These are phyloP conservation scores for Ophiostoma ips DNA, from an alignment of 2,329 filamentous ascomycete species.

Conservation along the genomic window DNA sequence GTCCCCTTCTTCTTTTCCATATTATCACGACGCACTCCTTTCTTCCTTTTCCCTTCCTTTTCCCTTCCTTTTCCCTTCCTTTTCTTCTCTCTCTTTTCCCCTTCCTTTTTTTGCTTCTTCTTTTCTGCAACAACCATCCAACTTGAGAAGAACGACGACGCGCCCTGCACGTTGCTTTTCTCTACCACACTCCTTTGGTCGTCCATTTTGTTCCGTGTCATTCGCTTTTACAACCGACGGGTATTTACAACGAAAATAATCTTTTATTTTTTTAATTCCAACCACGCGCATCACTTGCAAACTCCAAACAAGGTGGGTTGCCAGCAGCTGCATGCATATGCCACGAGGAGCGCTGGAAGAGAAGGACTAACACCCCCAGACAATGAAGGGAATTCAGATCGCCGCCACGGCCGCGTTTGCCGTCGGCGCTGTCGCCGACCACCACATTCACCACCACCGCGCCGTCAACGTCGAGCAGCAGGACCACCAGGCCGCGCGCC, in stretches of 20 bases:
- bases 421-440: constrained; percentile 37
- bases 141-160: constrained; percentile 24
- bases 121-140: constrained; percentile 28
- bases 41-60: background rate
- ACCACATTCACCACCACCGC: constrained; percentile 43
- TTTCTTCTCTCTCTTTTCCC: background rate
- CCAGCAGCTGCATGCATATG: too few species aligned
- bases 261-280: constrained; percentile 2
- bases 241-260: background rate
- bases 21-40: background rate
- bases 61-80: background rate
- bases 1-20: constrained; percentile 1
- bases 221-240: background rate
- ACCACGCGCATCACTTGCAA: background rate
- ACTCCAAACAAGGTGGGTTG: too few species aligned
- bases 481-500: constrained; percentile 32
- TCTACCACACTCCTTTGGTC: constrained; percentile 43
- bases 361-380: constrained; percentile 14
- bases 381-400: constrained; percentile 37
- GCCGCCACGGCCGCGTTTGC: constrained; percentile 40
- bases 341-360: too few species aligned
- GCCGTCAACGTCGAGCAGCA: constrained; percentile 29
- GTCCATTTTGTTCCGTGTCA: too few species aligned
- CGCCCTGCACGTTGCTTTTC: constrained; percentile 27
- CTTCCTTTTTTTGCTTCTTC: constrained; percentile 13